phyloP scores from a whole-genome alignment of 345 rosid genomes.

The Populus davidiana region DNA sequence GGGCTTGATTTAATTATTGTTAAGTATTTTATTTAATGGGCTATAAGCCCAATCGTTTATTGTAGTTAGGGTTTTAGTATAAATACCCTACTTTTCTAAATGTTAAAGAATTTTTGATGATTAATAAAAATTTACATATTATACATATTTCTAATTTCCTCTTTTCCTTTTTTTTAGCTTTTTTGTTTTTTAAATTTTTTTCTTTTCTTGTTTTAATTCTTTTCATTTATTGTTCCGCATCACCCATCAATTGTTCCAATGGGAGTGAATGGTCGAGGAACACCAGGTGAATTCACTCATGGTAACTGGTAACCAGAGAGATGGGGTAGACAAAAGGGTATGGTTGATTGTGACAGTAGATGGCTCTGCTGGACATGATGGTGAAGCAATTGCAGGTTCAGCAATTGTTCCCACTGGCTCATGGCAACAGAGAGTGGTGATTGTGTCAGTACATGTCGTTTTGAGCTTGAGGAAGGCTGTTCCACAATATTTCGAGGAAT shows the following conservation, averaged over 20 bases:
- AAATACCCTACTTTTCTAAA: too few relatives aligned
- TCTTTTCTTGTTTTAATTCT: too few relatives aligned
- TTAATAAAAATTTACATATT: too few relatives aligned
- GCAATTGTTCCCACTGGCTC: conserved; percentile 20
- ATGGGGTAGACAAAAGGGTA: conserved; percentile 33
- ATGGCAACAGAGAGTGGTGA: conserved; percentile 12
- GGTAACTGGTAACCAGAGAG: conserved; percentile 24
- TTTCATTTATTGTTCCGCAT: too few relatives aligned
- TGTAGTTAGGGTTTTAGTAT: too few relatives aligned
- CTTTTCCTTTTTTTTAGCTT: too few relatives aligned
- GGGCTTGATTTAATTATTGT: too few relatives aligned
- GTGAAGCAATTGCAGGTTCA: conserved; percentile 13
- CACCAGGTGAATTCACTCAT: conserved; percentile 16
- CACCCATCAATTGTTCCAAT: conserved; percentile 9
- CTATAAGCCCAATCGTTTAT: too few relatives aligned
- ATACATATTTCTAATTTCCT: too few relatives aligned
- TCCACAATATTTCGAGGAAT: conserved; percentile 14
- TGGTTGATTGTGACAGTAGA: conserved; percentile 8
- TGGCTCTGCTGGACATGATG: conserved; percentile 18
- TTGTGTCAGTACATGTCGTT: conserved; percentile 7
- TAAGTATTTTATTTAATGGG: too few relatives aligned
- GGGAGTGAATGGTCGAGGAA: conserved; percentile 10
- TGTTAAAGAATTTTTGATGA: too few relatives aligned
- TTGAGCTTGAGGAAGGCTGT: neutral
- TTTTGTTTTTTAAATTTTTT: too few relatives aligned